Evolutionary conservation across 1,284 basidiomycete species (phyloP).

Genomic region (Trichosporon sp.): DNA sequence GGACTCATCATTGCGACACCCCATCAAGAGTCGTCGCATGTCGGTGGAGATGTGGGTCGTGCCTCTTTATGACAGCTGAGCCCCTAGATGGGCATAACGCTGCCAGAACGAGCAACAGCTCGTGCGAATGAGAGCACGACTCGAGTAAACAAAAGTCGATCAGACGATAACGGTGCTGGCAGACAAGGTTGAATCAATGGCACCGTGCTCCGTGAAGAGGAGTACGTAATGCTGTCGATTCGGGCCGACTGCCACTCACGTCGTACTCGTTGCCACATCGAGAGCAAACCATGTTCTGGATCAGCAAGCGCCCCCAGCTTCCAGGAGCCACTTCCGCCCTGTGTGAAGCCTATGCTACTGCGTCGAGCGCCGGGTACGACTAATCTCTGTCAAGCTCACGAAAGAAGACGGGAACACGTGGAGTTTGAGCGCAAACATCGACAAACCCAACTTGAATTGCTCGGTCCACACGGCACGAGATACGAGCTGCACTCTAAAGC

Average conservation of each 20-base stretch:
- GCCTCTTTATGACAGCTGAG: not conserved
- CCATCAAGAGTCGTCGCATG: not conserved
- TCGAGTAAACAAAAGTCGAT: not conserved
- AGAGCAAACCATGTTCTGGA: not conserved
- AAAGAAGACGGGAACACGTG: constrained; percentile 18
- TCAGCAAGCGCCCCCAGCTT: too few species aligned
- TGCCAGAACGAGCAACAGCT: not conserved
- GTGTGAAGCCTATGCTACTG: not conserved
- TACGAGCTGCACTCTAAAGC: constrained; percentile 13
- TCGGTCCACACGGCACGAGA: constrained; percentile 6
- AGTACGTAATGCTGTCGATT: not conserved
- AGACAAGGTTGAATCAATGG: constrained; percentile 1
- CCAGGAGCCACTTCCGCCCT: not conserved
- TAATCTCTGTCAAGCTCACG: not conserved
- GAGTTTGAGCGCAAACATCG: constrained; percentile 6
- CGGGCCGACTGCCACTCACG: constrained; percentile 7
- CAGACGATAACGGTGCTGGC: not conserved
- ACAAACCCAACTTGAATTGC: constrained; percentile 12
- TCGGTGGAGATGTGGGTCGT: not conserved
- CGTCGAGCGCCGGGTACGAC: not conserved
- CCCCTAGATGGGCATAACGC: constrained; percentile 1
- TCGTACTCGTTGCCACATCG: constrained; percentile 4
- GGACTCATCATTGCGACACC: not conserved
- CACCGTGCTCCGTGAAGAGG: not conserved
- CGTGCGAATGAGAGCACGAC: not conserved